These are phyloP conservation scores for Plasmodium knowlesi DNA, from an alignment of 169 alveolate species.

Conservation along the genomic window DNA sequence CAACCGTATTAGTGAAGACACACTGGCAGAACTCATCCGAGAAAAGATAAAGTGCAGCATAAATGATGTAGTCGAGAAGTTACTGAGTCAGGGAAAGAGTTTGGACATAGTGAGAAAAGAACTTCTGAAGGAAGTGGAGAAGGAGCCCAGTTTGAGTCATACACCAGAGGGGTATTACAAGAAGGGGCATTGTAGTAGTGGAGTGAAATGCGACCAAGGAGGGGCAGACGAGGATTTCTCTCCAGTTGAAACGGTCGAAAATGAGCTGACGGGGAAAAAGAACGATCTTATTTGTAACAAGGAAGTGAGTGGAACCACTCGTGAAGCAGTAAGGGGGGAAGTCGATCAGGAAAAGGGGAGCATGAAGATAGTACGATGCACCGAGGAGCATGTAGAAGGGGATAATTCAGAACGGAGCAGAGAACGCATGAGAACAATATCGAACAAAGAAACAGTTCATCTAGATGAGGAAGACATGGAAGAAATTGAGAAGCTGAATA, in stretches of 20 bases:
- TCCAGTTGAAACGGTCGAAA: background rate
- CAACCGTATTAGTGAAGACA: background rate
- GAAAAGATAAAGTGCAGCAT: slow-evolving; percentile 41
- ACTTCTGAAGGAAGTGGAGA: background rate
- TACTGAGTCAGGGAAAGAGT: slow-evolving; percentile 4
- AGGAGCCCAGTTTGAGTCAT: background rate
- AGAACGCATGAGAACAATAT: background rate
- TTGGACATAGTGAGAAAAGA: background rate
- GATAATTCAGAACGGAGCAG: background rate
- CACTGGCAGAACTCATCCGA: slow-evolving; percentile 7
- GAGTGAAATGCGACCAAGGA: background rate
- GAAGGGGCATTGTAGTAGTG: background rate
- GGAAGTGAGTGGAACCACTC: background rate
- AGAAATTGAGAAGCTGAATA: slow-evolving; percentile 47
- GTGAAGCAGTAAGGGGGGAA: background rate
- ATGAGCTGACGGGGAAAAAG: background rate
- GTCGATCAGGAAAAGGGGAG: background rate
- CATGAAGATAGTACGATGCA: background rate
- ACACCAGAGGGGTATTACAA: background rate
- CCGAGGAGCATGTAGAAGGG: background rate
- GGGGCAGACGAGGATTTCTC: background rate
- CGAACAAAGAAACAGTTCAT: background rate
- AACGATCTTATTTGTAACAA: background rate
- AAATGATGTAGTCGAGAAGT: slow-evolving; percentile 32
- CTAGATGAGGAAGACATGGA: slow-evolving; percentile 34